Evolutionary conservation across 2,329 filamentous ascomycete species (phyloP).

Genomic region (Trichoderma asperellum): DNA sequence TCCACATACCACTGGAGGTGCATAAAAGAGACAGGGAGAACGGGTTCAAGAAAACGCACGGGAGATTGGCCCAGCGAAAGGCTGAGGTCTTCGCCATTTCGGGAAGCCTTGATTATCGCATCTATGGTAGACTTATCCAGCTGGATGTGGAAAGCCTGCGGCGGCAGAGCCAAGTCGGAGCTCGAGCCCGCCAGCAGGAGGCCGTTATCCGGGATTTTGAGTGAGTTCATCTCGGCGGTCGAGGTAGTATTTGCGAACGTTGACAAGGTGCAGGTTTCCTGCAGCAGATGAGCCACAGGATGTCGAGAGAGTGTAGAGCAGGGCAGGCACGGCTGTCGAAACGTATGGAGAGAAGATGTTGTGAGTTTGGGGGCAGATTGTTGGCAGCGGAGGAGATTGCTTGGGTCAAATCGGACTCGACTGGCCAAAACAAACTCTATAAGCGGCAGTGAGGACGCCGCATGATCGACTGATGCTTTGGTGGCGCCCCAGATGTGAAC

Average conservation of each 20-base stretch:
- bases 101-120: conserved; percentile 64
- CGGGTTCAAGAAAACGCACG: conserved; percentile 50
- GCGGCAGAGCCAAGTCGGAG: conserved; percentile 49
- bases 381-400: not conserved
- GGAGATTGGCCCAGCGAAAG: conserved; percentile 61
- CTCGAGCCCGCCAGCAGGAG: conserved; percentile 58
- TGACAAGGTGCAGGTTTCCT: conserved; percentile 4
- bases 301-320: conserved; percentile 1
- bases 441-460: conserved; percentile 27
- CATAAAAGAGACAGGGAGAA: not conserved
- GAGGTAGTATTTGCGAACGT: conserved; percentile 11
- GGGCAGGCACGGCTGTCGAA: not conserved
- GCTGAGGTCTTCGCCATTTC: conserved; percentile 59
- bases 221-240: conserved; percentile 50
- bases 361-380: not conserved
- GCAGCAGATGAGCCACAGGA: conserved; percentile 17
- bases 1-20: not conserved
- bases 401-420: conserved; percentile 25
- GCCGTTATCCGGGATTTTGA: conserved; percentile 62
- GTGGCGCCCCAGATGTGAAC: conserved; percentile 16
- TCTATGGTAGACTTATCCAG: conserved; percentile 62
- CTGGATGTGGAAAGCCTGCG: conserved; percentile 62
- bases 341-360: not conserved
- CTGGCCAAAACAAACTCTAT: conserved; percentile 27
- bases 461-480: conserved; percentile 29